Evolutionary conservation across 2,329 filamentous ascomycete species (phyloP).

Genomic region (Hymenoscyphus infarciens): DNA sequence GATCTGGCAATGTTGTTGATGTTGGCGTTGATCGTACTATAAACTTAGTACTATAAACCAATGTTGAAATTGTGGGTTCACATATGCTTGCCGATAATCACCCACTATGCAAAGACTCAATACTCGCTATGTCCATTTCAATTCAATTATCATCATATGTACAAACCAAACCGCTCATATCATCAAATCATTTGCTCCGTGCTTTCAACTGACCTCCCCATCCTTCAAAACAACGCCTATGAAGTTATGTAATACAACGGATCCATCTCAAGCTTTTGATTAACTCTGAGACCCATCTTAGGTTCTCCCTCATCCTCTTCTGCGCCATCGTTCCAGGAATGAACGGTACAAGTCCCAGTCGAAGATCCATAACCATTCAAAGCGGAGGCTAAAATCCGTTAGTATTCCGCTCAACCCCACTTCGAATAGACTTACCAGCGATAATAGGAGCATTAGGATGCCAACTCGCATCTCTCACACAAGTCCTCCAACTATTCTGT

Average conservation of each 20-base stretch:
- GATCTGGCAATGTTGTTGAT: too few relatives aligned
- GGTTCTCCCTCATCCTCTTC: slow-evolving; percentile 55
- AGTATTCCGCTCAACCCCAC: slow-evolving; percentile 14
- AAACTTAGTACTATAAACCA: too few relatives aligned
- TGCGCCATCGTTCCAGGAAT: slow-evolving; percentile 62
- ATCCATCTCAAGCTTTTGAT: slow-evolving; percentile 39
- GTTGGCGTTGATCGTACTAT: too few relatives aligned
- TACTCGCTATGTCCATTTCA: background rate
- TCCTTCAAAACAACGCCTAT: background rate
- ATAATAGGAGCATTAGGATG: slow-evolving; percentile 66
- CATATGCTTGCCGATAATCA: too few relatives aligned
- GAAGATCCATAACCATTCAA: slow-evolving; percentile 67
- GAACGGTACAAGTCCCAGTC: slow-evolving; percentile 62
- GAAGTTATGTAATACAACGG: slow-evolving; percentile 1
- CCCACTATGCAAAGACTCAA: too few relatives aligned
- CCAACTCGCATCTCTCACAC: slow-evolving; percentile 69
- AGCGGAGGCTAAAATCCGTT: slow-evolving; percentile 50
- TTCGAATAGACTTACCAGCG: slow-evolving; percentile 35
- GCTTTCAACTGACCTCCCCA: background rate
- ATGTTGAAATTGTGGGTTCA: too few relatives aligned
- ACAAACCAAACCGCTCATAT: background rate
- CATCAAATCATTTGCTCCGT: background rate
- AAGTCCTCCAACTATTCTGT: slow-evolving; percentile 54
- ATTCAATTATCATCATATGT: slow-evolving; percentile 1
- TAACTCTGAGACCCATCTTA: slow-evolving; percentile 42